Evolutionary conservation across 2,329 filamentous ascomycete genomes (phyloP).

Genomic region (Byssoonygena ceratinophila): DNA sequence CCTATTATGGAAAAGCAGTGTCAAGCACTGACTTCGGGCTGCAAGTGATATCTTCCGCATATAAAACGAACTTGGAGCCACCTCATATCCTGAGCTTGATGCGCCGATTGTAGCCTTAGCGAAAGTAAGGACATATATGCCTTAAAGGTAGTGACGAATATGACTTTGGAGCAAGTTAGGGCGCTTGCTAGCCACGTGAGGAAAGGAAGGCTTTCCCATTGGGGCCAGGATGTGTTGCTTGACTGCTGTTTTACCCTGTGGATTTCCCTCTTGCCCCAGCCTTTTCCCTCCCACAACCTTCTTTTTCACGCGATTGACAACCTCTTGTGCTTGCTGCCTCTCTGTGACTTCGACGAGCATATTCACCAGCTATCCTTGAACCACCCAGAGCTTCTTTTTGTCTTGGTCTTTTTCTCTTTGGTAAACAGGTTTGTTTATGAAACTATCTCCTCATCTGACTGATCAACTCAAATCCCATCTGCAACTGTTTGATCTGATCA

Average conservation of each 20-base stretch:
- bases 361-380: background rate
- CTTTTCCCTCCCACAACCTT: background rate
- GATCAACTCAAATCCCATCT: background rate
- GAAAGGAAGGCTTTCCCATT: background rate
- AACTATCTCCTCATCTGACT: background rate
- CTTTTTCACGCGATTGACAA: background rate
- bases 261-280: background rate
- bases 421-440: background rate
- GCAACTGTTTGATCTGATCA: background rate
- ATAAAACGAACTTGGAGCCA: background rate
- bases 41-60: background rate
- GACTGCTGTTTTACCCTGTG: background rate
- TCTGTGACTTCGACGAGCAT: background rate
- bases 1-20: too few relatives aligned
- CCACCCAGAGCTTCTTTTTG: background rate
- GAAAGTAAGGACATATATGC: background rate
- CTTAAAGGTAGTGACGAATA: background rate
- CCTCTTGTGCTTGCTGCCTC: background rate
- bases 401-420: background rate
- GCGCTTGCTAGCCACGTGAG: background rate
- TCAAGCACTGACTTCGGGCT: too few relatives aligned
- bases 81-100: background rate
- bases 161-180: background rate
- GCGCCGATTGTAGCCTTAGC: background rate
- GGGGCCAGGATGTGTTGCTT: background rate